phyloP scores from a whole-genome alignment of 768 basidiomycete species.

The Infundibulicybe gibba region DNA sequence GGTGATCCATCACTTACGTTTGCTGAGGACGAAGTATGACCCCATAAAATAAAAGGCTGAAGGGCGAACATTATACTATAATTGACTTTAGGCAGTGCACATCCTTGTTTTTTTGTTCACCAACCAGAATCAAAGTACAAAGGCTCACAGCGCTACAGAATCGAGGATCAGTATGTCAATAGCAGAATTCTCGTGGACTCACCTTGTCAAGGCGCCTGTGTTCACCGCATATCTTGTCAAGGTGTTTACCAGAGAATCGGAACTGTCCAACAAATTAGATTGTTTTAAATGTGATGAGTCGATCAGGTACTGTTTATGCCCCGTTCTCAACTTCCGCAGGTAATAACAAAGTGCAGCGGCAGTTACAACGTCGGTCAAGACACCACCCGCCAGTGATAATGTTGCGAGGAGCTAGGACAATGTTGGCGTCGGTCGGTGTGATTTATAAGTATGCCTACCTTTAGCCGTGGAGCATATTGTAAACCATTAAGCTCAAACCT shows the following conservation, averaged over 20 bases:
- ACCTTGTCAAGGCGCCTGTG: constrained; percentile 61
- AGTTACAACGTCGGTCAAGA: constrained; percentile 47
- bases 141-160: constrained; percentile 36
- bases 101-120: background rate
- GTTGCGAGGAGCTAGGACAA: constrained; percentile 39
- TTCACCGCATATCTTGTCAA: constrained; percentile 60
- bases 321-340: constrained; percentile 50
- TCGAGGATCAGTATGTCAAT: background rate
- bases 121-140: constrained; percentile 32
- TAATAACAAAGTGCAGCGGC: constrained; percentile 51
- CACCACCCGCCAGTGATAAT: constrained; percentile 44
- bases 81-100: background rate
- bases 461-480: constrained; percentile 27
- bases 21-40: constrained; percentile 57
- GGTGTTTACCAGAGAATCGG: constrained; percentile 52
- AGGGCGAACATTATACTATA: constrained; percentile 50
- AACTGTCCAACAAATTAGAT: constrained; percentile 24
- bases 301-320: constrained; percentile 29
- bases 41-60: constrained; percentile 52
- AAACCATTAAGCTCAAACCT: constrained; percentile 34
- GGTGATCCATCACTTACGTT: constrained; percentile 29
- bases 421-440: background rate
- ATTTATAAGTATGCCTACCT: constrained; percentile 27
- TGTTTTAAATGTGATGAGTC: no score
- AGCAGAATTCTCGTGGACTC: constrained; percentile 5